Evolutionary conservation across 345 rosid species (phyloP).

Genomic region (Corymbia maculata): DNA sequence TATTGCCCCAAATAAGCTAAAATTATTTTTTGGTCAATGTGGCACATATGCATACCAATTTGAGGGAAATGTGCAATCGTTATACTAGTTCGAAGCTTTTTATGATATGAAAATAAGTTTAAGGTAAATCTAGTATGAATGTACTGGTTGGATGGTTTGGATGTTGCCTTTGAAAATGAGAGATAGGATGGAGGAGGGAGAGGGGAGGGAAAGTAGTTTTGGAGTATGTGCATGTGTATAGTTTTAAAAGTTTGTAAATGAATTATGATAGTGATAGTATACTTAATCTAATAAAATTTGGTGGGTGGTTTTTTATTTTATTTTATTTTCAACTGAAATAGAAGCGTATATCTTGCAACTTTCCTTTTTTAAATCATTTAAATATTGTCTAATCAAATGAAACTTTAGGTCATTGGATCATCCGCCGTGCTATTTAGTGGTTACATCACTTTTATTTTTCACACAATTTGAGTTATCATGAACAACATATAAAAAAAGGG

Average conservation of each 20-base stretch:
- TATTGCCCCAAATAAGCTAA: not conserved
- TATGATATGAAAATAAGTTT: not conserved
- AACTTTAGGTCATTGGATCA: not conserved
- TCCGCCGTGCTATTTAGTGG: not conserved
- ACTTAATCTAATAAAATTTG: not conserved
- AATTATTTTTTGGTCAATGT: not conserved
- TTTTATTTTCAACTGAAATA: not conserved
- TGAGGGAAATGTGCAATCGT: not conserved
- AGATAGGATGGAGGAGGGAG: too few relatives aligned
- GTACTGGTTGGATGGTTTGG: not conserved
- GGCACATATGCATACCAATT: not conserved
- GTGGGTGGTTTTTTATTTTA: not conserved
- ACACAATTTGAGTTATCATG: not conserved
- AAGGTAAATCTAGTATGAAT: not conserved
- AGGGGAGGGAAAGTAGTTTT: too few relatives aligned
- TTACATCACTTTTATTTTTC: not conserved
- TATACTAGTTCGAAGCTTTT: not conserved
- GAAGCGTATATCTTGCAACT: not conserved
- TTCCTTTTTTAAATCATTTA: not conserved
- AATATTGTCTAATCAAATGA: not conserved
- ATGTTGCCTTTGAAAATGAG: too few relatives aligned
- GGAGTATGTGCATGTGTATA: not conserved
- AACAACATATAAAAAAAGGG: not conserved
- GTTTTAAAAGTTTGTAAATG: not conserved
- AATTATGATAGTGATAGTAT: not conserved